These are phyloP conservation scores for Plasmodium relictum DNA, from an alignment of 169 alveolate genomes.

Conservation along the genomic window DNA sequence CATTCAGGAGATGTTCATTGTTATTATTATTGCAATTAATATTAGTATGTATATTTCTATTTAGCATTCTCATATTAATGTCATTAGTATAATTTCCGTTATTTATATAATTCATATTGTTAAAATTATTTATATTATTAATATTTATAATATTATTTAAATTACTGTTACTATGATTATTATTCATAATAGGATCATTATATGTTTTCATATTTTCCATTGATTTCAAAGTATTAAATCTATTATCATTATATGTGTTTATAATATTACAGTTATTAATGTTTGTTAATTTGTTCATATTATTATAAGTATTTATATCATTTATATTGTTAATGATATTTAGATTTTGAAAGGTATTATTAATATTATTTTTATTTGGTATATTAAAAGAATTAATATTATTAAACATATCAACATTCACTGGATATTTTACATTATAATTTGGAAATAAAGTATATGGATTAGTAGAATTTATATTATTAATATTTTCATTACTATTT, in stretches of 20 bases:
- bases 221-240: background rate
- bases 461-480: background rate
- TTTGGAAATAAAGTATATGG: constrained; percentile 47
- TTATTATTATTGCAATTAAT: background rate
- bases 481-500: background rate
- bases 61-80: constrained; percentile 32
- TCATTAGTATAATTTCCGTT: constrained; percentile 24
- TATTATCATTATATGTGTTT: background rate
- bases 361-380: background rate
- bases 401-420: constrained; percentile 52
- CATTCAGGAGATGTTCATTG: background rate
- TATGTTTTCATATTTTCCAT: constrained; percentile 11
- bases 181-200: constrained; percentile 6
- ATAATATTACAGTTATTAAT: constrained; percentile 14
- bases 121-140: constrained; percentile 18
- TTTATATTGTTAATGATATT: constrained; percentile 29
- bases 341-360: constrained; percentile 13
- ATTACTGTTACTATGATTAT: background rate
- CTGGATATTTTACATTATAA: constrained; percentile 57
- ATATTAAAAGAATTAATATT: constrained; percentile 7
- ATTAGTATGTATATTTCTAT: background rate
- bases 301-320: constrained; percentile 12
- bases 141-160: constrained; percentile 9
- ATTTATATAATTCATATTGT: constrained; percentile 40
- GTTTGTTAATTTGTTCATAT: constrained; percentile 7